Base-by-base conservation (phyloP, 768 basidiomycete genomes). In the Tulasnella sp. region DNA sequence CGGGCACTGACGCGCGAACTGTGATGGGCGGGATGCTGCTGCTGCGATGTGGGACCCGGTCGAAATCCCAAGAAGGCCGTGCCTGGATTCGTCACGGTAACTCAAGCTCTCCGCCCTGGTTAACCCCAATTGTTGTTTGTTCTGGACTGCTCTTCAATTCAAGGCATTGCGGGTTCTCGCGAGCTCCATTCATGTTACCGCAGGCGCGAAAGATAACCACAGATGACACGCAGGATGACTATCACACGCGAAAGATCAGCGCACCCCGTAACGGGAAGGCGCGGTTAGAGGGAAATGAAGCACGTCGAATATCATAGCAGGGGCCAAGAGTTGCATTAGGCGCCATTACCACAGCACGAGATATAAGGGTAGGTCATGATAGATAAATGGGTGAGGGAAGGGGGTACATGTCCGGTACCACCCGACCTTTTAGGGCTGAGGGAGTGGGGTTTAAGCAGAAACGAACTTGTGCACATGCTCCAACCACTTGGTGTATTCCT, bases 401-500 rank as follows among this genome's bases (percentile, higher is more conserved):
- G 54, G 24, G 54, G n/a, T 22, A 54, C 54, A 11, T 54, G 54
- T 54, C 54, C 46, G 46, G 46, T 14, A 50, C 50, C 50, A 22
- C 6, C 20, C 50, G 22, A 24, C 50, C 50, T 24, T 50, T 50
- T 50, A n/a, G 16, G 50, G 22, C 16, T 46, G 1, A 2, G 40
- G 2, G 24, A 76, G 75, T 1, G 2, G 18, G 24, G 34, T 50
- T 54, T 42, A 79, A 37, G 78, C 78, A 41, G 78, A 79, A 24
- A 98, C 87, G 84, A 98, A 98, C 31, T 84, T 85, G 89, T 95
- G 93, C 86, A 97, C 92, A 83, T 91, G 91, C 83, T 90, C 87
- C 84, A 99, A 87, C 97, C 97, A 99, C 82, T 88, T 89, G 84
- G 96, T 91, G 86, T 99, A 99, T 87, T 99, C 97, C 96, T 96